phyloP scores from a whole-genome alignment of 305 asterid genomes.

The Fraxinus greggii region DNA sequence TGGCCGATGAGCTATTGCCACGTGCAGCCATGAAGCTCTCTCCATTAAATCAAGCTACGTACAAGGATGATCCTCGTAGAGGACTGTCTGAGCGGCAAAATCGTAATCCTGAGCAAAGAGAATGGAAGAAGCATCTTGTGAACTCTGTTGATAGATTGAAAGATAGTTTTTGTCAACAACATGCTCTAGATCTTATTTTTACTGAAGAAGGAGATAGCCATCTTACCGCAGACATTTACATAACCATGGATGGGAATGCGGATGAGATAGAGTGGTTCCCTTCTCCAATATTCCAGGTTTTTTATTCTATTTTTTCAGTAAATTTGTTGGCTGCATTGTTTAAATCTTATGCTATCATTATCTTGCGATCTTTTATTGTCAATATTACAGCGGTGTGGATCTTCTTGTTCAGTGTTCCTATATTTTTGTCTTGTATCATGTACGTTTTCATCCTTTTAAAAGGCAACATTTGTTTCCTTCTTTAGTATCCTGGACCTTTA shows the following conservation, averaged over 20 bases:
- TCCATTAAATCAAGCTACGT: slow-evolving; percentile 52
- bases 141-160: slow-evolving; percentile 80
- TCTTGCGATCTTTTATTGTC: not conserved
- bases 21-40: slow-evolving; percentile 94
- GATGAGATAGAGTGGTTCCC: slow-evolving; percentile 95
- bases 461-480: not conserved
- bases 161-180: slow-evolving; percentile 97
- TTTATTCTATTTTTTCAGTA: slow-evolving; percentile 25
- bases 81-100: slow-evolving; percentile 83
- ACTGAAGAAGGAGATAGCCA: slow-evolving; percentile 93
- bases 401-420: not conserved
- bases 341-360: not conserved
- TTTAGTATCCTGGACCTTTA: not conserved
- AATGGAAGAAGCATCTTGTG: slow-evolving; percentile 88
- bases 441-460: not conserved
- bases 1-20: slow-evolving; percentile 90
- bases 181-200: slow-evolving; percentile 91
- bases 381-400: not conserved
- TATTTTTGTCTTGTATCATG: not conserved
- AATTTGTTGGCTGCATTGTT: slow-evolving; percentile 10
- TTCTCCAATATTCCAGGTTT: slow-evolving; percentile 91
- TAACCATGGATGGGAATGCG: slow-evolving; percentile 74
- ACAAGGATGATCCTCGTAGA: slow-evolving; percentile 76
- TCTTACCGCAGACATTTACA: slow-evolving; percentile 77
- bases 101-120: slow-evolving; percentile 97